Percentiles rank a stretch among this genome's conserved stretches.
These are phyloP conservation scores for Heterobasidion irregulare DNA, from an alignment of 1,284 basidiomycete genomes.

Conservation along the genomic window DNA sequence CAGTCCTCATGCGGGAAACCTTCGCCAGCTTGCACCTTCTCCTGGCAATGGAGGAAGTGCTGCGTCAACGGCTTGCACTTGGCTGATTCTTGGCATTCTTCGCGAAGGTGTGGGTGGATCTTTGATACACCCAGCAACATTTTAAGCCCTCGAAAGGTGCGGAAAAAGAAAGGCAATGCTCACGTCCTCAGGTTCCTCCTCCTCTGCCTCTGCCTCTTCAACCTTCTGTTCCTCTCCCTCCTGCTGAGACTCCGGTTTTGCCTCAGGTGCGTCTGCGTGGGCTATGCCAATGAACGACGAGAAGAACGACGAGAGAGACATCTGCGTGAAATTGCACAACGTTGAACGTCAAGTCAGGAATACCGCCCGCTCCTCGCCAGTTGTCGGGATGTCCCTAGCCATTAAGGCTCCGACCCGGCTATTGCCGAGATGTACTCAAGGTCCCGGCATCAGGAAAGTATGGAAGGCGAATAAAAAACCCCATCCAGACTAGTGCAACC, in stretches of 20 bases:
- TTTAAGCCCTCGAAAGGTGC: neutral
- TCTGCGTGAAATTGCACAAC: neutral
- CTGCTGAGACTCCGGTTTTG: slow-evolving; percentile 17
- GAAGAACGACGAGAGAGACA: slow-evolving; percentile 47
- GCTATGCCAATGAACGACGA: slow-evolving; percentile 52
- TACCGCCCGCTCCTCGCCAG: neutral
- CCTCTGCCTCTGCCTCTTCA: slow-evolving; percentile 25
- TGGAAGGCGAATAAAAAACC: no score
- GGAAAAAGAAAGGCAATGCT: slow-evolving; percentile 21
- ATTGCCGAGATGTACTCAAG: neutral
- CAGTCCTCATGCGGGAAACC: slow-evolving; percentile 87
- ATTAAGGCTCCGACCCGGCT: neutral
- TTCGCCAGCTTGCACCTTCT: slow-evolving; percentile 76
- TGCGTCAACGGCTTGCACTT: slow-evolving; percentile 68
- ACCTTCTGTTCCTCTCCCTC: slow-evolving; percentile 32
- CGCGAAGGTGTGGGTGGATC: slow-evolving; percentile 61
- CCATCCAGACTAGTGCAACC: no score
- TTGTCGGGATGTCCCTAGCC: neutral
- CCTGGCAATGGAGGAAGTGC: slow-evolving; percentile 88
- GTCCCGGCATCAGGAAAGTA: no score
- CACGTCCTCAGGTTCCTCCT: slow-evolving; percentile 80
- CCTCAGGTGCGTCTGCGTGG: slow-evolving; percentile 43
- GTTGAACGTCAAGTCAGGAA: neutral
- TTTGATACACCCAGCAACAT: slow-evolving; percentile 18
- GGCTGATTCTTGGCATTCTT: slow-evolving; percentile 64